Base-by-base conservation (phyloP, 1,139 yeast species). In the Hyphopichia fennica region DNA sequence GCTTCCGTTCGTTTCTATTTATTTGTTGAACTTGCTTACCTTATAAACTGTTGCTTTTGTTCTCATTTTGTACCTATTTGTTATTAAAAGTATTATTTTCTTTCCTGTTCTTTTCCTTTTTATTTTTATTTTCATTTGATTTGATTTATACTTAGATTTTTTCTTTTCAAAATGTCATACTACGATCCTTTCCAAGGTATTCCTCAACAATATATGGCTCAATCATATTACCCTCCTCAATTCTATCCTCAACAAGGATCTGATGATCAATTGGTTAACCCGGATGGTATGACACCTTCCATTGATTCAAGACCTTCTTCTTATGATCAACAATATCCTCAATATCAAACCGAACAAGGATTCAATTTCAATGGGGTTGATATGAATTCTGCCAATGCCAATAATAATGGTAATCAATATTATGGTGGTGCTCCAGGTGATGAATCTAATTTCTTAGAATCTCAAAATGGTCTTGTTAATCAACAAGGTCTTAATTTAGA, bases 131-230 rank as follows among this genome's bases (percentile, higher is more conserved):
- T 7, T 9, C 20, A 17, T 29, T 41, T n/a, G 15, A 27, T 27
- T 27, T 7, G 7, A 27, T 27, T 27, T n/a, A 7, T 11, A 11
- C 30, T 27, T 29, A n/a, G 18, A 5, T 8, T 14, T 4, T 29
- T 16, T 29, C 10, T 8, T 15, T 29, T 5, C 16, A 52, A 17
- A 42, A 73, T 73, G 79, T 62, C 77, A 38, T 72, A 69, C 58
- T 72, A 69, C 56, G 74, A 72, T 44, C 74, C 74, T 22, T 72
- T 66, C 53, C 77, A 69, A 52, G 68, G 69, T 29, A 58, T 63
- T 27, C 74, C 36, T 27, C 76, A 66, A 47, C 76, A 65, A 46
- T 69, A 65, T 45, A 51, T 66, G 49, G 52, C 63, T 17, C 73
- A 66, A 47, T 65, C 65, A 11, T 65, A 60, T 44, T 65, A 62